These are phyloP conservation scores for Penicillium pulvis DNA, from an alignment of 495 filamentous ascomycete genomes.

Conservation along the genomic window DNA sequence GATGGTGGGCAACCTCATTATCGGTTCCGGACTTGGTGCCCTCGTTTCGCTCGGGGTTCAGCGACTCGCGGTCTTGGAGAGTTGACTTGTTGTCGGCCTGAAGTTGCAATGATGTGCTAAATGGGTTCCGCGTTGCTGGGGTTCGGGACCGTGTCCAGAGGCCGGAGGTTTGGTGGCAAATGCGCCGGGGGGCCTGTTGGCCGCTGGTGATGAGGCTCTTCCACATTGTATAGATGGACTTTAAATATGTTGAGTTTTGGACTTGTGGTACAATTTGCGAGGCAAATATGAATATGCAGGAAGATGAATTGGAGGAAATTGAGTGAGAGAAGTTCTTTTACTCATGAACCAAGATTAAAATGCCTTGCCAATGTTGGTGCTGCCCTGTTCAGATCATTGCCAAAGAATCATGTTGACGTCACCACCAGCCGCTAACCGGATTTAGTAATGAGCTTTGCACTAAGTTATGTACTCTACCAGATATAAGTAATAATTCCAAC, in stretches of 20 bases:
- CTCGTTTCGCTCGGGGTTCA: slow-evolving; percentile 58
- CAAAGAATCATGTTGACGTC: slow-evolving; percentile 42
- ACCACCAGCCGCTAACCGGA: slow-evolving; percentile 23
- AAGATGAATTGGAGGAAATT: not conserved
- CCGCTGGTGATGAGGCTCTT: slow-evolving; percentile 28
- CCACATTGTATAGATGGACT: slow-evolving; percentile 23
- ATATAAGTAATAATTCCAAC: not conserved
- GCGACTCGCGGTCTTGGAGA: slow-evolving; percentile 52
- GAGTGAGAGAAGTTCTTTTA: not conserved
- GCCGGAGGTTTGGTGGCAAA: not conserved
- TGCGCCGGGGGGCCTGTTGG: slow-evolving; percentile 22
- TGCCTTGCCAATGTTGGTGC: slow-evolving; percentile 1
- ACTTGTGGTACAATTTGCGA: not conserved
- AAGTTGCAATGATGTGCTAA: slow-evolving; percentile 19
- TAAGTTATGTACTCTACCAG: not conserved
- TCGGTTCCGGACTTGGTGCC: slow-evolving; percentile 61
- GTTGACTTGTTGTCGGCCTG: slow-evolving; percentile 31
- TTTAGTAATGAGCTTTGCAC: slow-evolving; percentile 21
- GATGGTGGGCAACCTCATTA: slow-evolving; percentile 49
- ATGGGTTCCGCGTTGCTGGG: slow-evolving; percentile 5
- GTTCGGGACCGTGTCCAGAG: not conserved
- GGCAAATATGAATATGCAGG: not conserved
- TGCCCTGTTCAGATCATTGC: slow-evolving; percentile 20
- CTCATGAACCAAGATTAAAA: not conserved
- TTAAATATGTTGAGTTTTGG: not conserved